Evolutionary conservation across 2,329 filamentous ascomycete species (phyloP).

Genomic region (Tetracladium maxilliforme): DNA sequence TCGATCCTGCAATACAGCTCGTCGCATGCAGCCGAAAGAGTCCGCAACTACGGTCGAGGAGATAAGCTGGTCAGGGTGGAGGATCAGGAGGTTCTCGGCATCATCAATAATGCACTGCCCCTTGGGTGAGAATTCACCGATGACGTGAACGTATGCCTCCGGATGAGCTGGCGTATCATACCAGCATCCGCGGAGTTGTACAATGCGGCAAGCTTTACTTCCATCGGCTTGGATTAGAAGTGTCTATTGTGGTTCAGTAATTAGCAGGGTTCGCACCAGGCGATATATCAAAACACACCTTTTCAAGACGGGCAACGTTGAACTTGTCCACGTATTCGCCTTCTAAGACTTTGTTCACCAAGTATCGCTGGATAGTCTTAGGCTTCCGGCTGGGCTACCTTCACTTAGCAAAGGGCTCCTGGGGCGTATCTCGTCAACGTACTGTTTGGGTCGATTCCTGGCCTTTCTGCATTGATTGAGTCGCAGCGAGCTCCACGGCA

Average conservation of each 20-base stretch:
- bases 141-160: conserved; percentile 73
- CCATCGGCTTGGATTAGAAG: conserved; percentile 71
- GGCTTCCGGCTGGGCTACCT: conserved; percentile 51
- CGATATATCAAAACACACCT: conserved; percentile 36
- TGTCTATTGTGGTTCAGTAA: conserved; percentile 32
- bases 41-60: conserved; percentile 95
- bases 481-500: conserved; percentile 57
- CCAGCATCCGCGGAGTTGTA: conserved; percentile 79
- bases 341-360: conserved; percentile 61
- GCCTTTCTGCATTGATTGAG: conserved; percentile 37
- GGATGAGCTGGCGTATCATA: conserved; percentile 61
- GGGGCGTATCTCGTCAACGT: conserved; percentile 13
- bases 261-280: not conserved
- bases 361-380: conserved; percentile 74
- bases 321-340: conserved; percentile 50
- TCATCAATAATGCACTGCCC: conserved; percentile 77
- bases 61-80: conserved; percentile 90
- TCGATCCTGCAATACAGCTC: conserved; percentile 85
- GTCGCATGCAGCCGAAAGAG: conserved; percentile 80
- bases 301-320: conserved; percentile 48
- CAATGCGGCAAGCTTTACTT: conserved; percentile 46
- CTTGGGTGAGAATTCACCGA: conserved; percentile 55
- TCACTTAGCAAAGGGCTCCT: conserved; percentile 40
- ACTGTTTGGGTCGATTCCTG: conserved; percentile 25
- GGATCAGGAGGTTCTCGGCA: conserved; percentile 66